phyloP scores from a whole-genome alignment of 169 alveolate genomes.

The Pseudocohnilembus persalinus region DNA sequence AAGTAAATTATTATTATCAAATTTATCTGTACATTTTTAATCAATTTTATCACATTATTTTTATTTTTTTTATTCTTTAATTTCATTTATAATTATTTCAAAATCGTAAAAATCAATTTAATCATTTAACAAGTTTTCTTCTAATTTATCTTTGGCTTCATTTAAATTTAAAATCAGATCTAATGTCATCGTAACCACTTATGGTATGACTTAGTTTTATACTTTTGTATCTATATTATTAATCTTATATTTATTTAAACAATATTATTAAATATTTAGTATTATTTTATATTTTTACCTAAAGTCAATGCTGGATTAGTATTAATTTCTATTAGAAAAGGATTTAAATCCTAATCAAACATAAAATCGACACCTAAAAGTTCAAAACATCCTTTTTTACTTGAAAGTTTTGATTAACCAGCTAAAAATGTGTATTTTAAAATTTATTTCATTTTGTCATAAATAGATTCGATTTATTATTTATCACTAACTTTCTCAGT shows the following conservation, averaged over 20 bases:
- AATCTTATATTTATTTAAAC: not conserved
- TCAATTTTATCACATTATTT: too few relatives aligned
- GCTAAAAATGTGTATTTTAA: constrained; percentile 48
- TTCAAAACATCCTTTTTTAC: constrained; percentile 74
- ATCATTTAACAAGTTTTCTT: too few relatives aligned
- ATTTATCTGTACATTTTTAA: too few relatives aligned
- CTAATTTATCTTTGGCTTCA: too few relatives aligned
- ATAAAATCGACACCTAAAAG: constrained; percentile 81
- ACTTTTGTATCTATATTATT: not conserved
- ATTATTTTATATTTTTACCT: constrained; percentile 38
- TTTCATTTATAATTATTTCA: too few relatives aligned
- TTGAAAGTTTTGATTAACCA: constrained; percentile 52
- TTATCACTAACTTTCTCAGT: not conserved
- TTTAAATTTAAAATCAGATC: too few relatives aligned
- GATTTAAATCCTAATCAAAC: constrained; percentile 69
- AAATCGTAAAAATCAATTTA: too few relatives aligned
- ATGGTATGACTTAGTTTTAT: not conserved
- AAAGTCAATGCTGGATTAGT: constrained; percentile 73
- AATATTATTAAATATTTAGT: not conserved
- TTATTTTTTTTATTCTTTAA: too few relatives aligned
- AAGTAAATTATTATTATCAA: too few relatives aligned
- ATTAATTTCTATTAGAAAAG: constrained; percentile 79
- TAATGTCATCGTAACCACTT: too few relatives aligned
- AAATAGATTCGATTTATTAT: constrained; percentile 24
- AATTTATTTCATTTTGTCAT: constrained; percentile 49